Evolutionary conservation across 805 yeast genomes (phyloP), one percentile per base, ranked within the genome.

Genomic region (Cyberlindnera samutprakarnensis): DNA sequence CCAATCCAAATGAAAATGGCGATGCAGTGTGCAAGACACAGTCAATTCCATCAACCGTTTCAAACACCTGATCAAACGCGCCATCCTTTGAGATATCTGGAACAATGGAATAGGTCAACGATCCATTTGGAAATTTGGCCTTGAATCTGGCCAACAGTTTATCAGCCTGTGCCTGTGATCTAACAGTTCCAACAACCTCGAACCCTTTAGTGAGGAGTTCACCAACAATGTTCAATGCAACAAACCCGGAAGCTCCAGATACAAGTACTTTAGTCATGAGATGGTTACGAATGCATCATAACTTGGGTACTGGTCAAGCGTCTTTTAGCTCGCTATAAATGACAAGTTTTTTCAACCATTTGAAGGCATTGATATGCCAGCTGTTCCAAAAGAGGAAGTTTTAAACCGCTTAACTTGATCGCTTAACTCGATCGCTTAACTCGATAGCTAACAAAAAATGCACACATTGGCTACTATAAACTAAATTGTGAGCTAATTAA

Each of bases 21-120:
- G 79, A 68, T 3, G 84, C 83, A 8, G 78, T 65, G 51, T 76
- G 84, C 26, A 75, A 43, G 30, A 77, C 75, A 21, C 66, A 70
- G 10, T 59, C 57, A 34, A 74, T 66, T 25, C 74, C 78, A 21
- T 68, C 67, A 20, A 67, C 64, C 7, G 56, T 58, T 42, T 64
- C 51, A 42, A 75, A 59, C 1, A 66, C 64, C 6, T 50, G 49
- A 33, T 66, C 67, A 38, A 70, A 70, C 0, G 75, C 72, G 10
- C 61, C 60, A 12, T 47, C 57, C 10, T 54, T 51, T 7, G 60
- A 61, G 30, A 75, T 63, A 41, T 72, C 79, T 5, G 54, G 46
- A 14, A 75, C 71, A 14, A 73, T 44, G 28, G 59, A 73, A 38
- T 66, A 68, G 4, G 53, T 43, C 38, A 71, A 60, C 23, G 56